Base-by-base conservation (phyloP, 2,329 filamentous ascomycete species). In the Alternaria metachromatica region DNA sequence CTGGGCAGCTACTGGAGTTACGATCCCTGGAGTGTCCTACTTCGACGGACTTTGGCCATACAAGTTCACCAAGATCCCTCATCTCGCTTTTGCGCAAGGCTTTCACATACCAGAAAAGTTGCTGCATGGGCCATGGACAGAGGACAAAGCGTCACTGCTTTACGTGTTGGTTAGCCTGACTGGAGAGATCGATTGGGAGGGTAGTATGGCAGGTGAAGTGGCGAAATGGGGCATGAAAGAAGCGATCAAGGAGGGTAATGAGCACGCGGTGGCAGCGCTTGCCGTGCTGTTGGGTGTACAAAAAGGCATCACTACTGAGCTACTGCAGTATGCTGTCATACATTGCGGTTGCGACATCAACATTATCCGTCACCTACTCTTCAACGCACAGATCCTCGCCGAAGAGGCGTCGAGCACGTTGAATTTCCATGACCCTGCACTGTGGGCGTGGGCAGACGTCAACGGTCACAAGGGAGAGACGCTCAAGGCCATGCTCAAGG, bases 31-130 rank as follows among this genome's bases (percentile, higher is more conserved):
- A 10, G 64, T 70, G 0, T 53, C 56, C 5, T 54, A 64, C 11
- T 77, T 80, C 25, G 69, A 76, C 7, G 73, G 72, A 3, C 56
- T 79, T 3, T 77, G 68, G 69, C 77, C 76, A 15, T 75, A 70
- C 61, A 71, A 66, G 30, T 78, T 79, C 43, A 75, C 70, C 9
- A 74, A 69, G 44, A 70, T 80, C 20, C 65, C 67, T 5, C 77
- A 76, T 55, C 68, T 79, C 11, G 64, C 71, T 15, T 76, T 80
- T 55, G 74, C 78, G 4, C 69, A 73, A 13, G 71, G 72, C 0
- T 78, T 80, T 43, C 58, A 61, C 15, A 67, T 80, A 4, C 78
- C 78, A 0, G 75, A 80, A 60, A 80, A 78, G 63, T 58, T 80
- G 28, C 64, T 80, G n/a, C 76, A 75, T 61, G 77, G 77, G 2